These are phyloP conservation scores for Symbiodinium pilosum DNA, from an alignment of 73 alveolate species.

Conservation along the genomic window DNA sequence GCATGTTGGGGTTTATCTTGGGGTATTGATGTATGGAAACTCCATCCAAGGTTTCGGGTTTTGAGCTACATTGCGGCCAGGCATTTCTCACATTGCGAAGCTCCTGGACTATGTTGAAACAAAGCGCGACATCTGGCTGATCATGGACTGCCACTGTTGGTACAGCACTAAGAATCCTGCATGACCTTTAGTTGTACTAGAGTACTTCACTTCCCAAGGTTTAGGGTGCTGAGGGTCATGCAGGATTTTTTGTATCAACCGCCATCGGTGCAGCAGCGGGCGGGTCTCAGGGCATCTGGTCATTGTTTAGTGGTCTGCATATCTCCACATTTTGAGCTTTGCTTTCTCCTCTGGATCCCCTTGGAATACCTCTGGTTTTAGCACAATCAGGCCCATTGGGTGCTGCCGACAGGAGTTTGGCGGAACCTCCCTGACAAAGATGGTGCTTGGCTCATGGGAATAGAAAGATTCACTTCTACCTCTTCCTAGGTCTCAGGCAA, in stretches of 20 bases:
- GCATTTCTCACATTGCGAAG: slow-evolving; percentile 85
- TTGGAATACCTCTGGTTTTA: neutral
- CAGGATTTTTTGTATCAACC: neutral
- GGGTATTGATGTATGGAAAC: too few relatives aligned
- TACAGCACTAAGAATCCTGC: too few relatives aligned
- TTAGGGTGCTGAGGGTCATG: too few relatives aligned
- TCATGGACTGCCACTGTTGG: slow-evolving; percentile 40
- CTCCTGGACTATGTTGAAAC: slow-evolving; percentile 72
- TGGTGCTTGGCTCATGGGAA: neutral
- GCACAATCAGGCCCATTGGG: slow-evolving; percentile 71
- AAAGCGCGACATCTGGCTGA: slow-evolving; percentile 90
- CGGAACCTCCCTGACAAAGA: slow-evolving; percentile 70
- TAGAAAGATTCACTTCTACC: too few relatives aligned
- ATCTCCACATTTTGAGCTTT: too few relatives aligned
- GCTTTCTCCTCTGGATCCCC: neutral
- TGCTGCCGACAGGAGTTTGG: slow-evolving; percentile 59
- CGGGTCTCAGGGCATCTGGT: too few relatives aligned
- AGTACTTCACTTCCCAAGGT: too few relatives aligned
- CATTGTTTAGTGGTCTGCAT: too few relatives aligned
- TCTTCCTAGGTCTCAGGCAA: too few relatives aligned
- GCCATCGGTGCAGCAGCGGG: neutral
- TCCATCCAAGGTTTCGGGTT: too few relatives aligned
- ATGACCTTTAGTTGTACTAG: too few relatives aligned
- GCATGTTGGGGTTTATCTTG: too few relatives aligned
- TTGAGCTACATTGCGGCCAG: neutral